Evolutionary conservation across 257 asterid genomes (phyloP).

Genomic region (Misopates orontium): DNA sequence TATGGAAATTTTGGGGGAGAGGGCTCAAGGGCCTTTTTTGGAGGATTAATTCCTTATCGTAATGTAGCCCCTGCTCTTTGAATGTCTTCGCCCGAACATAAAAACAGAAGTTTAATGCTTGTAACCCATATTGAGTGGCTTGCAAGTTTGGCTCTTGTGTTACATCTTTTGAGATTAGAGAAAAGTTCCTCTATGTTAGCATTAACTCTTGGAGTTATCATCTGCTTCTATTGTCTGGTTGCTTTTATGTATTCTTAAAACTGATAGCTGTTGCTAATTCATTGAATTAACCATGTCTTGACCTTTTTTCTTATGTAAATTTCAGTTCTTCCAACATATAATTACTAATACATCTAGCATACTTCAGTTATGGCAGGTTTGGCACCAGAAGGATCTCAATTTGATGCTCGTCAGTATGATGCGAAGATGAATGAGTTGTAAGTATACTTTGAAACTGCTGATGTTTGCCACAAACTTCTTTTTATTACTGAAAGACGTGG

Average conservation of each 20-base stretch:
- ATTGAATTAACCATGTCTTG: not conserved
- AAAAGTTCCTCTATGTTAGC: not conserved
- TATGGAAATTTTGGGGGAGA: not conserved
- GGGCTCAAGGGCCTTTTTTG: not conserved
- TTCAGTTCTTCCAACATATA: not conserved
- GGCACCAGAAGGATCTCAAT: conserved; percentile 56
- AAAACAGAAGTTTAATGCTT: conserved; percentile 41
- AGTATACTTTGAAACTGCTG: conserved; percentile 24
- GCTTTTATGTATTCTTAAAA: too few relatives aligned
- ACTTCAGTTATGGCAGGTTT: conserved; percentile 52
- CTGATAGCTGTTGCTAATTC: too few relatives aligned
- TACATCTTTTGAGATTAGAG: conserved; percentile 22
- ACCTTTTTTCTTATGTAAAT: not conserved
- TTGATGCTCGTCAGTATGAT: conserved; percentile 50
- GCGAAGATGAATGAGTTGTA: conserved; percentile 55
- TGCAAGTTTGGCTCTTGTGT: conserved; percentile 48
- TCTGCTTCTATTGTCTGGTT: not conserved
- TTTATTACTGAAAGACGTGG: not conserved
- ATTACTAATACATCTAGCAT: conserved; percentile 11
- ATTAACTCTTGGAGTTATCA: not conserved
- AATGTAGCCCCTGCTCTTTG: not conserved
- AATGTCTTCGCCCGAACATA: not conserved
- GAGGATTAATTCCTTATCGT: not conserved
- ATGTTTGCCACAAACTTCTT: not conserved
- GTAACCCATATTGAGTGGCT: conserved; percentile 29